Percentiles rank a stretch among this genome's conserved stretches.
Conservation (phyloP, 495 filamentous ascomycete species). For the Amphirosellinia nigrospora region DNA sequence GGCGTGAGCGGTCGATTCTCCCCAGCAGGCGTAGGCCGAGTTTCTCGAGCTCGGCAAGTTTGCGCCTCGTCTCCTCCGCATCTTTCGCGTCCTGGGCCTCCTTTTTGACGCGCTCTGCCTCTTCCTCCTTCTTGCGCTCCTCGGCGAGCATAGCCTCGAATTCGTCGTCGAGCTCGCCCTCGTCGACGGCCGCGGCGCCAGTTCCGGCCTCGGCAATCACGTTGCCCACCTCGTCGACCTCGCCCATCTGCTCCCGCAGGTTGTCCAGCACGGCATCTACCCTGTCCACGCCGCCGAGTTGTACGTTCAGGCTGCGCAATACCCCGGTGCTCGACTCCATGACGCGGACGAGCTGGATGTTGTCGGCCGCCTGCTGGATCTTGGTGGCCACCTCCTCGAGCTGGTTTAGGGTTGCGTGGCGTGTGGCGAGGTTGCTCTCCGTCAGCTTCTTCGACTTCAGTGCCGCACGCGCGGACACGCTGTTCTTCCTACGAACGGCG, state of each 20-base stretch:
- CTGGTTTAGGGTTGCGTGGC: constrained; percentile 74
- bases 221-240: constrained; percentile 80
- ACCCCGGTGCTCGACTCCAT: constrained; percentile 80
- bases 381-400: constrained; percentile 79
- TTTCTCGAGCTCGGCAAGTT: constrained; percentile 48
- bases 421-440: constrained; percentile 70
- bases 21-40: constrained; percentile 31
- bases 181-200: constrained; percentile 61
- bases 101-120: constrained; percentile 52
- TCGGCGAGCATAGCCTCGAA: constrained; percentile 75
- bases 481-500: constrained; percentile 72
- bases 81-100: constrained; percentile 39
- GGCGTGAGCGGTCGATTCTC: constrained; percentile 30
- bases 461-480: constrained; percentile 73
- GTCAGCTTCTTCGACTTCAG: constrained; percentile 83
- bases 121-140: constrained; percentile 63
- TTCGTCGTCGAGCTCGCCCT: constrained; percentile 87
- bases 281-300: constrained; percentile 76
- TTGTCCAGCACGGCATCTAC: constrained; percentile 77
- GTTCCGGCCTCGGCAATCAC: constrained; percentile 69
- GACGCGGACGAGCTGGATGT: constrained; percentile 76
- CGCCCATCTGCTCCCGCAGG: constrained; percentile 78
- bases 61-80: constrained; percentile 43
- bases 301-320: constrained; percentile 71
- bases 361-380: constrained; percentile 84